These are phyloP conservation scores for Staphylotrichum tortipilum DNA, from an alignment of 495 filamentous ascomycete species.

Conservation along the genomic window DNA sequence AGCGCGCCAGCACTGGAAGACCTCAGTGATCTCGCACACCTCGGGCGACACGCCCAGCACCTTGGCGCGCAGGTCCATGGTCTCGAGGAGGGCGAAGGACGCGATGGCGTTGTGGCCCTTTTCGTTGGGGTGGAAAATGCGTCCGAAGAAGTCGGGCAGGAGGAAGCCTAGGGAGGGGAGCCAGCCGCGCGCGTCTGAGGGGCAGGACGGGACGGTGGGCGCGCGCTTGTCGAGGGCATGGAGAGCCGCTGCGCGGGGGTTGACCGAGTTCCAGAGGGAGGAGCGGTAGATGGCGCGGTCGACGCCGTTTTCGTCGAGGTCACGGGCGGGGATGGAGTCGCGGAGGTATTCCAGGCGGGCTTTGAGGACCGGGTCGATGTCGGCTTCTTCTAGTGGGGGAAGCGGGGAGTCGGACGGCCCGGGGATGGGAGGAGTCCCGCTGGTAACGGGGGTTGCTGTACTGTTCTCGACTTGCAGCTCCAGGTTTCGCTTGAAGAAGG, in stretches of 20 bases:
- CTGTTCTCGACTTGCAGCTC: neutral
- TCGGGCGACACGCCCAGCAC: neutral
- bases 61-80: neutral
- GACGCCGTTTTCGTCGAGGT: neutral
- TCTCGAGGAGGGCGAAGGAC: neutral
- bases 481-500: neutral
- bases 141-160: neutral
- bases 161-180: neutral
- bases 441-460: neutral
- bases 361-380: neutral
- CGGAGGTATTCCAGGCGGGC: neutral
- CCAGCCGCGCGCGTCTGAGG: neutral
- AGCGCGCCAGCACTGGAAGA: neutral
- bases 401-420: neutral
- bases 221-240: neutral
- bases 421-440: neutral
- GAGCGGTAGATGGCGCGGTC: neutral
- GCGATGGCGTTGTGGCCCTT: neutral
- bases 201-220: neutral
- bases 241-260: neutral
- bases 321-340: neutral
- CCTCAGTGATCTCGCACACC: neutral
- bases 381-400: neutral
- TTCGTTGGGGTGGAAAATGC: constrained; percentile 1
- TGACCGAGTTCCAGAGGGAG: neutral